A percentile compares a stretch with the other conserved stretches of the same genome.
phyloP scores from a whole-genome alignment of 1,139 yeast genomes.

The Kodamaea sp. region DNA sequence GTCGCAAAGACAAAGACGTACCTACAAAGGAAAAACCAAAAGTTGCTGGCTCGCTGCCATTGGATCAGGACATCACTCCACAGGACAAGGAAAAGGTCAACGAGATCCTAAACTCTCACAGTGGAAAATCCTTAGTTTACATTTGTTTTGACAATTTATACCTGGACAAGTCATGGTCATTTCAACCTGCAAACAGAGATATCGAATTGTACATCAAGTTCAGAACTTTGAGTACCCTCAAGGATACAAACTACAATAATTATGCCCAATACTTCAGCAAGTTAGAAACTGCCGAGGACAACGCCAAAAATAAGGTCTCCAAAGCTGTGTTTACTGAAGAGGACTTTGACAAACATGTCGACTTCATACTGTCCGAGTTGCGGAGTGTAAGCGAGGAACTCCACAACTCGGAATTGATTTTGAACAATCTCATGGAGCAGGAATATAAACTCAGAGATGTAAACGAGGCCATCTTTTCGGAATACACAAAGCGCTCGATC shows the following conservation, averaged over 20 bases:
- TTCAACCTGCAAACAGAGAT: constrained; percentile 33
- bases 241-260: constrained; percentile 37
- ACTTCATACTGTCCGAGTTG: constrained; percentile 32
- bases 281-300: constrained; percentile 16
- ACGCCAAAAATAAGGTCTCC: constrained; percentile 6
- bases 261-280: constrained; percentile 38
- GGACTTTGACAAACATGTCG: constrained; percentile 35
- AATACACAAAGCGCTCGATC: constrained; percentile 33
- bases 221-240: constrained; percentile 34
- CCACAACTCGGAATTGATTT: constrained; percentile 26
- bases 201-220: constrained; percentile 38
- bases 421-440: constrained; percentile 33
- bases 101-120: constrained; percentile 22
- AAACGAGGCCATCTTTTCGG: constrained; percentile 41
- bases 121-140: constrained; percentile 34
- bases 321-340: constrained; percentile 26
- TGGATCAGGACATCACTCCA: background rate
- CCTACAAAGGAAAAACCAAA: background rate
- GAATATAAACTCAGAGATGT: constrained; percentile 40
- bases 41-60: too few relatives aligned
- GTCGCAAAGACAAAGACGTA: constrained; percentile 1
- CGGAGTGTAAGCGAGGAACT: constrained; percentile 32
- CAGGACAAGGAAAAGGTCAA: constrained; percentile 11
- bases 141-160: constrained; percentile 48
- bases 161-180: constrained; percentile 47